phyloP scores from a whole-genome alignment of 306 rosid genomes.

The Cajanus cajan region DNA sequence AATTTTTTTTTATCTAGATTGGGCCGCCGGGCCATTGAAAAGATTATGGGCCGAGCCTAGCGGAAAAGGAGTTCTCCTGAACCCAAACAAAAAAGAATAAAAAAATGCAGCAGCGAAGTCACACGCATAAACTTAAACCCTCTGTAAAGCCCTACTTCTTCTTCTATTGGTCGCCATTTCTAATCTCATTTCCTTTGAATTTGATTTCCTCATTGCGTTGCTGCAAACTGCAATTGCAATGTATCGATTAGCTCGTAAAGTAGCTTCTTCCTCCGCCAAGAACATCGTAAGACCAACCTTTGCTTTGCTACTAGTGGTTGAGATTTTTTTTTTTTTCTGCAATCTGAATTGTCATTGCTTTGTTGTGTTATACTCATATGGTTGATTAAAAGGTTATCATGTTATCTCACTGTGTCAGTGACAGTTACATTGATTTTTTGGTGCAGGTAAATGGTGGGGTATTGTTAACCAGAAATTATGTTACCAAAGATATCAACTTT shows the following conservation, averaged over 20 bases:
- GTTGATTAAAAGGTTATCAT: background rate
- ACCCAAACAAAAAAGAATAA: background rate
- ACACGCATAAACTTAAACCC: slow-evolving; percentile 32
- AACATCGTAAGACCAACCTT: slow-evolving; percentile 50
- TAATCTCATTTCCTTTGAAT: background rate
- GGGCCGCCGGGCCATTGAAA: background rate
- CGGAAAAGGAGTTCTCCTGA: background rate
- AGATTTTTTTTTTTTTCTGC: background rate
- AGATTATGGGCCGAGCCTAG: background rate
- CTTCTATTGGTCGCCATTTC: background rate
- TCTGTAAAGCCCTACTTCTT: slow-evolving; percentile 27
- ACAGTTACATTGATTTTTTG: background rate
- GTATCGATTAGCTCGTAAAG: slow-evolving; percentile 70
- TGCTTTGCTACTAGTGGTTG: background rate
- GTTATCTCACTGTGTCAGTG: background rate
- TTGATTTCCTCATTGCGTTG: background rate
- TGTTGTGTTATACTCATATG: background rate
- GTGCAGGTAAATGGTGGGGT: slow-evolving; percentile 49
- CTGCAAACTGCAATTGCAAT: slow-evolving; percentile 40
- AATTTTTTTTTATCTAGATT: no score
- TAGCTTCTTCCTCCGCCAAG: slow-evolving; percentile 59
- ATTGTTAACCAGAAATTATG: slow-evolving; percentile 62
- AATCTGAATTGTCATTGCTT: background rate
- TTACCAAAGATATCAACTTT: slow-evolving; percentile 73
- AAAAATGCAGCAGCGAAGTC: no score